A percentile compares a stretch with the other conserved stretches of the same genome.
These are phyloP conservation scores for Mycena crocata DNA, from an alignment of 768 basidiomycete species.

Conservation along the genomic window DNA sequence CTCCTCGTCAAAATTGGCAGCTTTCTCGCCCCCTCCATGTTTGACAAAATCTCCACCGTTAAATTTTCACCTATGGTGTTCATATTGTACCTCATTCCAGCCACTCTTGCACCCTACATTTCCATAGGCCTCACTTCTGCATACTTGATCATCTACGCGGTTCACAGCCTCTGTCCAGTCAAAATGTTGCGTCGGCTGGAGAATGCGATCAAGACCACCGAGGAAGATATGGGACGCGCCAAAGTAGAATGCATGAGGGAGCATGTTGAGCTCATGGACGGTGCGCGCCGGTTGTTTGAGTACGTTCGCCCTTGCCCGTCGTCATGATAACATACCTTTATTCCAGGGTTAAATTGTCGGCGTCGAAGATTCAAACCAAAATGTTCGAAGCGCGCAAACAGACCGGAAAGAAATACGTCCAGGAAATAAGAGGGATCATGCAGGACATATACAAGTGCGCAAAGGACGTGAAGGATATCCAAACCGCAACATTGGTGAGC, in stretches of 20 bases:
- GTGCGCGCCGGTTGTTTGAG: background rate
- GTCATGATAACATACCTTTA: background rate
- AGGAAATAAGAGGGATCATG: background rate
- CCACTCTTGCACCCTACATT: too few relatives aligned
- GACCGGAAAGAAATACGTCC: background rate
- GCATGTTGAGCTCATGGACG: background rate
- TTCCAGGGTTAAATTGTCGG: background rate
- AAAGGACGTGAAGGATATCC: background rate
- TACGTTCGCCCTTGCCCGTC: background rate
- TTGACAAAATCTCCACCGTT: too few relatives aligned
- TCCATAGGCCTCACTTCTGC: background rate
- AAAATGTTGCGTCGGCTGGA: background rate
- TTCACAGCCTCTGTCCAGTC: background rate
- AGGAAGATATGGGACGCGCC: background rate
- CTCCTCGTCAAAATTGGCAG: too few relatives aligned
- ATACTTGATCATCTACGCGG: background rate
- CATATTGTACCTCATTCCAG: too few relatives aligned
- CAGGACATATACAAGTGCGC: constrained; percentile 3
- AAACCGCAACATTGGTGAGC: constrained; percentile 7
- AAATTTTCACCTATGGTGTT: too few relatives aligned
- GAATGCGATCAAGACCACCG: background rate
- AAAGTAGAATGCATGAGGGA: background rate
- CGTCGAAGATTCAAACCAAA: background rate
- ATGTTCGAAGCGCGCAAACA: background rate
- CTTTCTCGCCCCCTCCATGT: too few relatives aligned